phyloP scores from a whole-genome alignment of 2,329 filamentous ascomycete species.

The Fusarium sp. region DNA sequence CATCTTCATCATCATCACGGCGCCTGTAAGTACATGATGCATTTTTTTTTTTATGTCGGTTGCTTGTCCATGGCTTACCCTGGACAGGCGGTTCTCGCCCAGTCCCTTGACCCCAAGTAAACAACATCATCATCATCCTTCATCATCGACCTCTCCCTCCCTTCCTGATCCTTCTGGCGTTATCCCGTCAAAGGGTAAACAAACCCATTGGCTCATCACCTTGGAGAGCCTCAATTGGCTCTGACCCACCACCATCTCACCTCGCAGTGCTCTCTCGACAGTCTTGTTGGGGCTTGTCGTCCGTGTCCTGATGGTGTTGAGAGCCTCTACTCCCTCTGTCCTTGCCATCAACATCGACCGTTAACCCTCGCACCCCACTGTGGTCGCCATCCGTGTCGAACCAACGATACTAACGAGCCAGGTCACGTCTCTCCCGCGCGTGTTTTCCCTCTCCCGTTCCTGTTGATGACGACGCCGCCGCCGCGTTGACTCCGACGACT shows the following conservation, averaged over 20 bases:
- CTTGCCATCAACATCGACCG: constrained; percentile 19
- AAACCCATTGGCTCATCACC: constrained; percentile 51
- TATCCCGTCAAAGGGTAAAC: constrained; percentile 47
- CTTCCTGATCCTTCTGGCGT: constrained; percentile 6
- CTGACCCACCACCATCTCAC: constrained; percentile 32
- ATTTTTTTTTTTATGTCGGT: neutral
- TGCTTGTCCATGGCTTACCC: constrained; percentile 18
- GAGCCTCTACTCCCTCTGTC: constrained; percentile 26
- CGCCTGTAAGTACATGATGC: constrained; percentile 33
- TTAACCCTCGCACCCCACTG: constrained; percentile 20
- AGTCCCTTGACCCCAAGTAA: constrained; percentile 1
- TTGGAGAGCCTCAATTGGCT: constrained; percentile 46
- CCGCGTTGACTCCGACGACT: constrained; percentile 41
- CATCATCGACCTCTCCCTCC: constrained; percentile 8
- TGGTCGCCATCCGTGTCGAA: neutral
- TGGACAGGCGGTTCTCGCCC: constrained; percentile 13
- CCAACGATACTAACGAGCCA: constrained; percentile 28
- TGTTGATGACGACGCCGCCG: constrained; percentile 41
- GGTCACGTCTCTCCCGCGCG: constrained; percentile 31
- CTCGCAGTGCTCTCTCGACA: constrained; percentile 9
- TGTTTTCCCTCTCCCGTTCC: constrained; percentile 29
- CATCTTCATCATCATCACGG: constrained; percentile 41
- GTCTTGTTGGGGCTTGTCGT: constrained; percentile 26
- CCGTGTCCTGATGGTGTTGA: constrained; percentile 19
- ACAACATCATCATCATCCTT: constrained; percentile 20